Evolutionary conservation across 306 rosid species (phyloP).

Genomic region (Leucaena leucocephala): DNA sequence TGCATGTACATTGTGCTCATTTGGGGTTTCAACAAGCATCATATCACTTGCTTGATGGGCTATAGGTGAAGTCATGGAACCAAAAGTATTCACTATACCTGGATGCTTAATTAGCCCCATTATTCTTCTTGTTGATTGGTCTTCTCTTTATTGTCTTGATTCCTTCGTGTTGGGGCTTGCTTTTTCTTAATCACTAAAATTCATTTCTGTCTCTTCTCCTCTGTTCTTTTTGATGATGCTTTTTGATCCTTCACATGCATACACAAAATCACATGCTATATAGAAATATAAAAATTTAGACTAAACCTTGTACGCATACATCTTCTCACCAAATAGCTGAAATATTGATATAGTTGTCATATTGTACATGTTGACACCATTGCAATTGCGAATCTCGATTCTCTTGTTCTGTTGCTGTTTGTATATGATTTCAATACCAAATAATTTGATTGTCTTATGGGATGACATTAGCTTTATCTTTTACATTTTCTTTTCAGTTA

Average conservation of each 20-base stretch:
- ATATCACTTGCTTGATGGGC: not conserved
- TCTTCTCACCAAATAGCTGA: slow-evolving; percentile 4
- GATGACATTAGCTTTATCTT: slow-evolving; percentile 22
- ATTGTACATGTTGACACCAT: not conserved
- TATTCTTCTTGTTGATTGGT: not conserved
- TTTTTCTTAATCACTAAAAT: not conserved
- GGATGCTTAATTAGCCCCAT: slow-evolving; percentile 4
- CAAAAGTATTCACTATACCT: not conserved
- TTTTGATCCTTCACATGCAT: not conserved
- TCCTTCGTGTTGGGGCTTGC: not conserved
- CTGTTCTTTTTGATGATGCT: not conserved
- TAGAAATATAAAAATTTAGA: slow-evolving; percentile 8
- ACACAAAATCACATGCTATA: slow-evolving; percentile 9
- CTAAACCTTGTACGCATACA: not conserved
- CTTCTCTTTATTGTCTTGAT: slow-evolving; percentile 3
- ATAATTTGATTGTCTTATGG: not conserved
- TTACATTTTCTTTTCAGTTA: slow-evolving; percentile 57
- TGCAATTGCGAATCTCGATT: slow-evolving; percentile 7
- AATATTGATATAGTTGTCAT: slow-evolving; percentile 22
- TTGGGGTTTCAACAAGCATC: not conserved
- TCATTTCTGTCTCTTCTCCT: not conserved
- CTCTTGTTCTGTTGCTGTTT: slow-evolving; percentile 22
- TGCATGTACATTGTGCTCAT: not conserved
- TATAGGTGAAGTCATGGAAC: not conserved
- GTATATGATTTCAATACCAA: slow-evolving; percentile 18